Evolutionary conservation across 345 rosid genomes (phyloP).

Genomic region (Hibiscus mutabilis): DNA sequence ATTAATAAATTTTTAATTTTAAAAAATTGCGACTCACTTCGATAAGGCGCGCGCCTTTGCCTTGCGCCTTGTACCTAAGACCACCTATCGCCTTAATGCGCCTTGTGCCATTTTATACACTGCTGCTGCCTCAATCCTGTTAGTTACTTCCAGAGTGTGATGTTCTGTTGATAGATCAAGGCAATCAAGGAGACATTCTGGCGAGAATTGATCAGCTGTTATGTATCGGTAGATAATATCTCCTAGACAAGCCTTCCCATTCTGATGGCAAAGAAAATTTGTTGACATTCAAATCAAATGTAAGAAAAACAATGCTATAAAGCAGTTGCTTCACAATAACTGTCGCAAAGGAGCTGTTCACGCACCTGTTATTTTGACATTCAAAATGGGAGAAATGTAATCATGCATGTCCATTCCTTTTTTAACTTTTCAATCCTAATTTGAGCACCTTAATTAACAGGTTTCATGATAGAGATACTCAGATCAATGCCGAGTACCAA

Average conservation of each 20-base stretch:
- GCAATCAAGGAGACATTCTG: conserved; percentile 84
- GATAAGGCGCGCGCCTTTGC: no score
- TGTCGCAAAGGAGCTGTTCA: neutral
- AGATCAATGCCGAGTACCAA: neutral
- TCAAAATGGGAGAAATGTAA: neutral
- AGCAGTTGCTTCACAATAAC: neutral
- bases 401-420: neutral
- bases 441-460: neutral
- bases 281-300: neutral
- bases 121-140: conserved; percentile 77
- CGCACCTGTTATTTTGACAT: neutral
- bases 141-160: conserved; percentile 89
- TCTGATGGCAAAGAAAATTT: conserved; percentile 35
- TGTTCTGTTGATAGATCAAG: conserved; percentile 92
- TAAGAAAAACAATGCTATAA: neutral
- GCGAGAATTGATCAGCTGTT: conserved; percentile 69
- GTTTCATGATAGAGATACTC: neutral
- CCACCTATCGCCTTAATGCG: no score
- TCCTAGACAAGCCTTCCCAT: conserved; percentile 75
- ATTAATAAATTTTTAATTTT: no score
- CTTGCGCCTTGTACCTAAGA: no score
- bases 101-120: no score
- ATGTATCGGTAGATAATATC: conserved; percentile 75
- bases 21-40: no score
- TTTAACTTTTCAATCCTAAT: neutral